Evolutionary conservation across 768 basidiomycete genomes (phyloP), one percentile per base, ranked within the genome.

Genomic region (Lactarius psammicola): DNA sequence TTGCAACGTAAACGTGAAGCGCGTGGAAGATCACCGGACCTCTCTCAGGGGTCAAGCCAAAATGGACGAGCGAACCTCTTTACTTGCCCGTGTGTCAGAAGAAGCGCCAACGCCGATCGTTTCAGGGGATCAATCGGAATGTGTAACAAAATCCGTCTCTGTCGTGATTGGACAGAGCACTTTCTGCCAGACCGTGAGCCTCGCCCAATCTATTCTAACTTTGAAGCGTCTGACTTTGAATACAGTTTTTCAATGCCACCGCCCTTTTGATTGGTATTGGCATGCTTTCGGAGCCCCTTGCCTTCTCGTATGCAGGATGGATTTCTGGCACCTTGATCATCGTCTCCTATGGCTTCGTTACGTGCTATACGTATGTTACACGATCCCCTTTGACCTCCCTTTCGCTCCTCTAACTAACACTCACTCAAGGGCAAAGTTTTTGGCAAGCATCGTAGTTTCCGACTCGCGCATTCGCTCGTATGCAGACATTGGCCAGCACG

Each of bases 221-320:
- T 51, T 15, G 51, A 40, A 40, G 11, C 23, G 18, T 60, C 33
- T 36, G 26, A 59, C 44, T 13, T 34, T 6, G 36, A 17, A 23
- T 44, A 40, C 64, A 93, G 93, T 76, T 96, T n/a, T 94, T 94
- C 76, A 95, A 95, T 71, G 88, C 88, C 11, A 90, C 88, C 36
- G 92, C 92, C 17, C 90, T 95, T 38, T 78, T 96, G 13, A 80
- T 94, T 23, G 94, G 94, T 7, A 88, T 95, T 68, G 94, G 94
- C 4, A 88, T 96, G 81, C 81, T 95, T 20, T 92, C 92, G 15
- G 88, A 93, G 73, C 93, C 94, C 0, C 80, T 97, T 30, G 95
- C 95, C 0, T 96, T 97, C 71, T 86, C 94, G 1, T 93, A 92
- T 71, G 85, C 93, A 2, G 96, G 95, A 3, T 98, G 95, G 95